Evolutionary conservation across 805 yeast genomes (phyloP).

Genomic region (Torulaspora indica): DNA sequence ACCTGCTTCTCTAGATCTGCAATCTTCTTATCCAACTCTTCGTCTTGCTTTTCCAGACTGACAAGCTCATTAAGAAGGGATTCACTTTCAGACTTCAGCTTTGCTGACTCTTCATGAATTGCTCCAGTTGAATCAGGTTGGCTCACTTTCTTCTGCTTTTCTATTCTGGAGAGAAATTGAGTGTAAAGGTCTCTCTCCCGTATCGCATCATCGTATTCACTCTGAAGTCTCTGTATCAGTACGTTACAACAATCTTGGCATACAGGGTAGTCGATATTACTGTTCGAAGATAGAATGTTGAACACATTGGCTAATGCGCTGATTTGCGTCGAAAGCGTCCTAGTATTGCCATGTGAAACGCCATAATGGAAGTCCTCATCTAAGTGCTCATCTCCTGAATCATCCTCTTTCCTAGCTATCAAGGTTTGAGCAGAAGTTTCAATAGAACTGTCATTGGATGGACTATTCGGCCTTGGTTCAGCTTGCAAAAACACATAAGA

Average conservation of each 20-base stretch:
- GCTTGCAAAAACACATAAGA: constrained; percentile 29
- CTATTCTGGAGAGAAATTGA: constrained; percentile 64
- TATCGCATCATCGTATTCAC: constrained; percentile 65
- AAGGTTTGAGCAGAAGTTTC: constrained; percentile 11
- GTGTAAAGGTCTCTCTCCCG: constrained; percentile 76
- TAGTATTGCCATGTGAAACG: constrained; percentile 17
- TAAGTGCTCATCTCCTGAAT: constrained; percentile 21
- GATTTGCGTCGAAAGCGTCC: constrained; percentile 45
- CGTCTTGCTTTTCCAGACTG: constrained; percentile 38
- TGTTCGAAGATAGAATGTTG: constrained; percentile 63
- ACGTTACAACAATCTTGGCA: constrained; percentile 79
- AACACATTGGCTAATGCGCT: constrained; percentile 60
- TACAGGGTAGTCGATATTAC: constrained; percentile 79
- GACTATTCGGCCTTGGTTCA: constrained; percentile 8
- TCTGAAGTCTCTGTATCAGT: constrained; percentile 58
- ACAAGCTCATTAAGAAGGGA: constrained; percentile 19
- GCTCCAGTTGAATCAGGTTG: constrained; percentile 18
- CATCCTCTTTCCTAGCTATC: constrained; percentile 14
- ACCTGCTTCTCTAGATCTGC: constrained; percentile 47
- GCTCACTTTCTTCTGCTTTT: constrained; percentile 47
- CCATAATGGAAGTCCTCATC: constrained; percentile 10
- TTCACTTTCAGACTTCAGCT: constrained; percentile 27
- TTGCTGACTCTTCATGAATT: constrained; percentile 17
- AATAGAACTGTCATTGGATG: constrained; percentile 7
- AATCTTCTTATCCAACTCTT: constrained; percentile 42